Conservation (phyloP, 371 early-diverging fungal species). For the Saksenaea oblongispora region DNA sequence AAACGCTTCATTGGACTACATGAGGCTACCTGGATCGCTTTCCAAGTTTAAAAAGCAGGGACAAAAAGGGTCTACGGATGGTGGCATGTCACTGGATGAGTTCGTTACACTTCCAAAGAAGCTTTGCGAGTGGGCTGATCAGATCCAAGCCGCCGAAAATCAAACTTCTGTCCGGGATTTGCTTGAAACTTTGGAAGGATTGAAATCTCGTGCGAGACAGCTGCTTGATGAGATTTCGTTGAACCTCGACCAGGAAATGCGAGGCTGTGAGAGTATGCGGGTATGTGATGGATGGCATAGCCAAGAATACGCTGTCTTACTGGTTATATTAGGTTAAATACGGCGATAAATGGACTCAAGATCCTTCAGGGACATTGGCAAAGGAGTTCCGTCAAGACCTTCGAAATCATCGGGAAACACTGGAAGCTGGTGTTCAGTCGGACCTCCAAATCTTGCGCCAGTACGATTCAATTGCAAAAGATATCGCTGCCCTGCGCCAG, state of each 20-base stretch:
- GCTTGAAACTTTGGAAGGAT: conserved; percentile 55
- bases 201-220: conserved; percentile 62
- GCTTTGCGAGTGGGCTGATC: conserved; percentile 63
- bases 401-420: conserved; percentile 72
- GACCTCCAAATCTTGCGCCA: conserved; percentile 66
- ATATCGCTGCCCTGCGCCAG: conserved; percentile 58
- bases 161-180: conserved; percentile 54
- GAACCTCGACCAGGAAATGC: conserved; percentile 82
- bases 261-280: conserved; percentile 77
- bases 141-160: conserved; percentile 56
- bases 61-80: conserved; percentile 33
- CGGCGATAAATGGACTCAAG: conserved; percentile 82
- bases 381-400: conserved; percentile 77
- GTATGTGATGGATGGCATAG: conserved; percentile 31
- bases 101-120: conserved; percentile 62
- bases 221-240: conserved; percentile 65
- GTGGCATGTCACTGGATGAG: conserved; percentile 53
- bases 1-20: conserved; percentile 78
- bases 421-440: conserved; percentile 77
- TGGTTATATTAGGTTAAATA: conserved; percentile 54
- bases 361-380: conserved; percentile 77
- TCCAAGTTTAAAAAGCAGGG: conserved; percentile 66
- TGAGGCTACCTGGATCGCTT: conserved; percentile 81
- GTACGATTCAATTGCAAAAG: conserved; percentile 55
- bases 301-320: background rate